Evolutionary conservation across 352 stramenopile genomes (phyloP).

Genomic region (Phytophthora citrophthora): DNA sequence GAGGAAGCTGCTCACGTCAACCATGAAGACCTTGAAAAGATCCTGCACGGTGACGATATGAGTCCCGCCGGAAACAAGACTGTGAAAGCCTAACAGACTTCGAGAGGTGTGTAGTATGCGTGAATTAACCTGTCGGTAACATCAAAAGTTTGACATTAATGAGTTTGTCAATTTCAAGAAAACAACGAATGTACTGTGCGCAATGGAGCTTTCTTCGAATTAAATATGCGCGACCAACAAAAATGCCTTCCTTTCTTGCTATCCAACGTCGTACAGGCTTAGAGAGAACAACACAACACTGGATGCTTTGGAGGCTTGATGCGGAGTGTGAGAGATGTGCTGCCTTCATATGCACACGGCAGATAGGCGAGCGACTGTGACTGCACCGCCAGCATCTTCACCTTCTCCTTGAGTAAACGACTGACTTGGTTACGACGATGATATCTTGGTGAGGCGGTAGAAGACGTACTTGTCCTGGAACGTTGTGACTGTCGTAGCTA

Average conservation of each 20-base stretch:
- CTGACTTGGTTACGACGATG: slow-evolving; percentile 38
- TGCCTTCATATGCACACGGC: slow-evolving; percentile 27
- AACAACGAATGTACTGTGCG: slow-evolving; percentile 7
- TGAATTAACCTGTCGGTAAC: not conserved
- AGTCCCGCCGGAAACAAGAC: slow-evolving; percentile 22
- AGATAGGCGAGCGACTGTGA: slow-evolving; percentile 3
- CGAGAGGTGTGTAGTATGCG: not conserved
- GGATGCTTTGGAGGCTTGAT: slow-evolving; percentile 7
- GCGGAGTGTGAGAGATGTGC: slow-evolving; percentile 10
- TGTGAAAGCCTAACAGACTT: slow-evolving; percentile 7
- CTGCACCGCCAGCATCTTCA: slow-evolving; percentile 14
- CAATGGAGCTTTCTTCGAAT: slow-evolving; percentile 33
- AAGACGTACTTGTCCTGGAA: slow-evolving; percentile 92
- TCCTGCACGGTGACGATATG: slow-evolving; percentile 31
- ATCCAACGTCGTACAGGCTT: slow-evolving; percentile 2
- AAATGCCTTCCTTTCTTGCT: slow-evolving; percentile 29
- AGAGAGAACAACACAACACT: slow-evolving; percentile 6
- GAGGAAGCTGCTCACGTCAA: slow-evolving; percentile 40
- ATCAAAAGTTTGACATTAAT: no score
- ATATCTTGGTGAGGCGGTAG: slow-evolving; percentile 72
- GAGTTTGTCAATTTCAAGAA: no score
- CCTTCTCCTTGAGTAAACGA: slow-evolving; percentile 10
- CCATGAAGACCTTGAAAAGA: slow-evolving; percentile 40
- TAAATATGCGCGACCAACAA: slow-evolving; percentile 58
- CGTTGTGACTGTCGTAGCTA: slow-evolving; percentile 67